Base-by-base conservation (phyloP, 192 early-diverging fungal species). In the Coemansia reversa region DNA sequence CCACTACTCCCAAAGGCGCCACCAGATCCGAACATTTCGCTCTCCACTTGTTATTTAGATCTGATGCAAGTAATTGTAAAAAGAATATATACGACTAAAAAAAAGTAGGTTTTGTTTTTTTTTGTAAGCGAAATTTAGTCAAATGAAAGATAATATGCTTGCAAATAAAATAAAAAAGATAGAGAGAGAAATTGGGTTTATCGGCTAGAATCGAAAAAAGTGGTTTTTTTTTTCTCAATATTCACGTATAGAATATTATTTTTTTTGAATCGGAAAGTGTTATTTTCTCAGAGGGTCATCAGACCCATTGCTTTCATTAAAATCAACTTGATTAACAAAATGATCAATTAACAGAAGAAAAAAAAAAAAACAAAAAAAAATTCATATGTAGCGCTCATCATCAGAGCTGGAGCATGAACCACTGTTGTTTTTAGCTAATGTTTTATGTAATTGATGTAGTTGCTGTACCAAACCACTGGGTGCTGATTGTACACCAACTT, bases 11-110 rank as follows among this genome's bases (percentile, higher is more conserved):
- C 74, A 67, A 70, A 71, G 39, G 55, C 65, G 25, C 60, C 58
- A 53, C 78, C 55, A 24, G 73, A 71, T 48, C 73, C 66, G 66
- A 81, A 81, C 74, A 74, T 75, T 25, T 14, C 55, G 24, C 30
- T 5, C 16, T 9, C 20, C 30, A 9, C 22, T 18, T 28, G 14
- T 8, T 18, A 23, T 16, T 7, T 45, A 9, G 12, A 45, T 45
- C 14, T 45, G 39, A 11, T 16, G 39, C 39, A 45, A 45, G 39
- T 45, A 45, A 0, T 45, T 16, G 39, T 16, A 16, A 45, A 45
- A 16, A 16, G 30, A 4, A 3, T 4, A 16, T 45, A 45, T 45
- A n/a, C n/a, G n/a, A n/a, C n/a, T n/a, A n/a, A n/a, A 14, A 9
- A 14, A 45, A 16, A 45, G 39, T 16, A 16, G 35, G 7, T 9